Evolutionary conservation across 306 rosid species (phyloP).

Genomic region (Trifolium pratense): DNA sequence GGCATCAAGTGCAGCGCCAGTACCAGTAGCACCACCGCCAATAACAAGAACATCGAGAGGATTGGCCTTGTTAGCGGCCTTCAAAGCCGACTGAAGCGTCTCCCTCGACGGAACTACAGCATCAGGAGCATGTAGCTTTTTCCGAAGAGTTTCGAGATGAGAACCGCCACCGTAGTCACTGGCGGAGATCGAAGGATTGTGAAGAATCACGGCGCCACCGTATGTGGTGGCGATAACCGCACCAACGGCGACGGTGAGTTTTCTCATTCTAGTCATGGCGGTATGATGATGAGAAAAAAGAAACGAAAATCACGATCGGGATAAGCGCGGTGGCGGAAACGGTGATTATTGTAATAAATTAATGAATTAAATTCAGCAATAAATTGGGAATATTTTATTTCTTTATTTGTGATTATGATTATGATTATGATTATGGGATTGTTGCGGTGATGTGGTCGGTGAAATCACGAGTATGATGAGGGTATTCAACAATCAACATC

Average conservation of each 20-base stretch:
- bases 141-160: conserved; percentile 53
- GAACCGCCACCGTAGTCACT: conserved; percentile 54
- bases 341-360: neutral
- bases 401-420: too few relatives aligned
- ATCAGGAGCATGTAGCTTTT: conserved; percentile 54
- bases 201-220: conserved; percentile 61
- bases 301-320: neutral
- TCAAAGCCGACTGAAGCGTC: conserved; percentile 68
- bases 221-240: conserved; percentile 57
- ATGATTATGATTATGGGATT: neutral
- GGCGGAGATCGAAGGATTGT: conserved; percentile 52
- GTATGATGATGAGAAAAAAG: neutral
- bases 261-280: conserved; percentile 61
- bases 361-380: too few relatives aligned
- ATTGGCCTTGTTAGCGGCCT: conserved; percentile 56
- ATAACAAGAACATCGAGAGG: conserved; percentile 90
- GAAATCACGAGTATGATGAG: conserved; percentile 5
- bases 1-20: conserved; percentile 84
- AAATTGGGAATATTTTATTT: neutral
- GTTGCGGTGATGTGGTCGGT: conserved; percentile 2
- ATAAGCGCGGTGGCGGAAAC: conserved; percentile 27
- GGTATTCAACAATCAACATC: neutral
- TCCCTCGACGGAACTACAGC: conserved; percentile 71
- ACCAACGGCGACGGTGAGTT: conserved; percentile 55
- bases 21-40: conserved; percentile 98